A percentile compares a stretch with the other conserved stretches of the same genome.
These are phyloP conservation scores for Diaporthe longicolla DNA, from an alignment of 2,329 filamentous ascomycete species.

Conservation along the genomic window DNA sequence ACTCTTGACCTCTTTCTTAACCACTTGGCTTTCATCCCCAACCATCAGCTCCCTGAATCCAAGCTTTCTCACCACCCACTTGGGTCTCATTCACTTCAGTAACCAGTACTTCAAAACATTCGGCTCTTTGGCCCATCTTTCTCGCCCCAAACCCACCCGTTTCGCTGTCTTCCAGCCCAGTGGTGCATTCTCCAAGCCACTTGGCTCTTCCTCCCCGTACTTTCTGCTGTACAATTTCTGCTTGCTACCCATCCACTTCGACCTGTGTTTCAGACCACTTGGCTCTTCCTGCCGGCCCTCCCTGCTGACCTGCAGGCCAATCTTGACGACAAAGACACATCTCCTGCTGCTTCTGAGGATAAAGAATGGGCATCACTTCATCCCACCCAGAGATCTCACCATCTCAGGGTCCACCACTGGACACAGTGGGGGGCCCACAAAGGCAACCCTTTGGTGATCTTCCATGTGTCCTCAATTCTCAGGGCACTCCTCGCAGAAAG, in stretches of 20 bases:
- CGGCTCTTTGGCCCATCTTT: background rate
- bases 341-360: background rate
- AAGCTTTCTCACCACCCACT: background rate
- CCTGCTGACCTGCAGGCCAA: background rate
- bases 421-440: background rate
- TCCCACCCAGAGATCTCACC: background rate
- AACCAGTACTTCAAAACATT: background rate
- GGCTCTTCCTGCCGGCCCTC: background rate
- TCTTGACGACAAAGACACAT: background rate
- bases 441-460: background rate
- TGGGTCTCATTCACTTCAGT: background rate
- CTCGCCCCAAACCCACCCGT: too few species aligned
- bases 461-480: background rate
- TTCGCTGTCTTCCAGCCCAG: too few species aligned
- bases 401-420: background rate
- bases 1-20: background rate
- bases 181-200: too few species aligned
- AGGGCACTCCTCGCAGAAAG: background rate
- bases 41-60: too few species aligned
- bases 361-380: background rate
- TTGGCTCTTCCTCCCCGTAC: too few species aligned
- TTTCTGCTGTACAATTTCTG: too few species aligned
- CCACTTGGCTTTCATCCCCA: background rate
- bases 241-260: background rate
- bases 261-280: background rate